Conservation (phyloP, 345 rosid genomes). For the Citrus inodora region DNA sequence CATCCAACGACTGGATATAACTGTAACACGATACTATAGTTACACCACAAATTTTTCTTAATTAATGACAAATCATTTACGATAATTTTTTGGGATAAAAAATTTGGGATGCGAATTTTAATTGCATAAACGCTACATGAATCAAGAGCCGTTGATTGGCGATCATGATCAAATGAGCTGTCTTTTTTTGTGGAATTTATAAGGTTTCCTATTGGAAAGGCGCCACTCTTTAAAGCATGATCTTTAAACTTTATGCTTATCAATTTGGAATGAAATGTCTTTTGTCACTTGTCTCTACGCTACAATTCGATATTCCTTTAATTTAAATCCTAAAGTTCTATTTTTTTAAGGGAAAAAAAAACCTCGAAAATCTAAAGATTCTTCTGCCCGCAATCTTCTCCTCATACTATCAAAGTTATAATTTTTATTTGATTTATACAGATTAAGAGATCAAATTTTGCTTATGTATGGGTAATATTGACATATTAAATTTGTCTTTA, state of each 20-base stretch:
- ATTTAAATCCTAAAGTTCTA: no score
- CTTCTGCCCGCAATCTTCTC: no score
- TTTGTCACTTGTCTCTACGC: neutral
- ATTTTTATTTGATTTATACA: no score
- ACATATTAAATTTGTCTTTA: no score
- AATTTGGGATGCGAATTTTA: neutral
- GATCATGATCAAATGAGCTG: neutral
- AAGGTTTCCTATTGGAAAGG: neutral
- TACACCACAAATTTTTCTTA: rapidly evolving
- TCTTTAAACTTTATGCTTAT: neutral
- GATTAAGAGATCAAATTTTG: no score
- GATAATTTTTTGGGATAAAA: no score
- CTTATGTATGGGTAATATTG: no score
- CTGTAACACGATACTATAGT: rapidly evolving
- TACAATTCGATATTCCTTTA: neutral
- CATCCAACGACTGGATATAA: rapidly evolving
- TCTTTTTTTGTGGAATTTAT: neutral
- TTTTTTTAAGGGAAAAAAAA: no score
- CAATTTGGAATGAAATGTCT: neutral
- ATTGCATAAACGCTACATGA: neutral
- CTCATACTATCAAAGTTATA: no score
- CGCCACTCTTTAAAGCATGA: neutral
- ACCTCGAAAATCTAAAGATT: no score
- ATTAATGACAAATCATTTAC: rapidly evolving
- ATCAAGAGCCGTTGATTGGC: neutral